phyloP scores from a whole-genome alignment of 2,329 filamentous ascomycete species.

The Ophiostoma piceae region DNA sequence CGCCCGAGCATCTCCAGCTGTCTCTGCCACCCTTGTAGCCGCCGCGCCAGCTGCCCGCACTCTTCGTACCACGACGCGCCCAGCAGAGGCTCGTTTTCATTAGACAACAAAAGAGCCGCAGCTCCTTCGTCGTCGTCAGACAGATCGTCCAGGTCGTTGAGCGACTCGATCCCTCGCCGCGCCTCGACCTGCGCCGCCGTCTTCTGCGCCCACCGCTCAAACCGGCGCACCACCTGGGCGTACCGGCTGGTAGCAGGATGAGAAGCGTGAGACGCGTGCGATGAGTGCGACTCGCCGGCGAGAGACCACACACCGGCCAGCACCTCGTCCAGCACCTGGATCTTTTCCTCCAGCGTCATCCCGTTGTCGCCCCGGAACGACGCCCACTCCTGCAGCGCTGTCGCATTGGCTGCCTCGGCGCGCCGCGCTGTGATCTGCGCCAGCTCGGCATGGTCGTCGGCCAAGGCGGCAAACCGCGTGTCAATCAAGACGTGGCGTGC shows the following conservation, averaged over 20 bases:
- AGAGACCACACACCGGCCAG: constrained; percentile 54
- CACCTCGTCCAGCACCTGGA: constrained; percentile 54
- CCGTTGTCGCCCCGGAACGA: constrained; percentile 27
- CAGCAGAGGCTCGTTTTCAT: constrained; percentile 40
- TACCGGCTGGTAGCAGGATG: constrained; percentile 38
- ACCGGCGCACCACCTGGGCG: constrained; percentile 48
- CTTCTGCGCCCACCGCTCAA: constrained; percentile 54
- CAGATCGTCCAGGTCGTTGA: constrained; percentile 20
- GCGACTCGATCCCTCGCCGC: constrained; percentile 29
- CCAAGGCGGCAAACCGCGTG: constrained; percentile 41
- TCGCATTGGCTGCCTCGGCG: constrained; percentile 47
- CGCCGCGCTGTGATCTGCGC: constrained; percentile 39
- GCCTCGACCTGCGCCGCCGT: constrained; percentile 45
- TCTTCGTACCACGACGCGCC: constrained; percentile 57
- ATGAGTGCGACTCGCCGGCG: constrained; percentile 6
- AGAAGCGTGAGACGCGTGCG: neutral
- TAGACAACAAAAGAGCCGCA: constrained; percentile 31
- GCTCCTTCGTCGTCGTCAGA: constrained; percentile 23
- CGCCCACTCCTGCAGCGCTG: constrained; percentile 50
- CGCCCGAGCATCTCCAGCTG: constrained; percentile 22
- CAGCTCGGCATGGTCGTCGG: constrained; percentile 33
- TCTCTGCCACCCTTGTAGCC: constrained; percentile 41
- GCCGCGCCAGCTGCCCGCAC: constrained; percentile 46
- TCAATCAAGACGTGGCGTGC: constrained; percentile 46
- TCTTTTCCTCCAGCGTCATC: constrained; percentile 43